phyloP scores from a whole-genome alignment of 2,329 filamentous ascomycete genomes.

The Simplicillium sp. region DNA sequence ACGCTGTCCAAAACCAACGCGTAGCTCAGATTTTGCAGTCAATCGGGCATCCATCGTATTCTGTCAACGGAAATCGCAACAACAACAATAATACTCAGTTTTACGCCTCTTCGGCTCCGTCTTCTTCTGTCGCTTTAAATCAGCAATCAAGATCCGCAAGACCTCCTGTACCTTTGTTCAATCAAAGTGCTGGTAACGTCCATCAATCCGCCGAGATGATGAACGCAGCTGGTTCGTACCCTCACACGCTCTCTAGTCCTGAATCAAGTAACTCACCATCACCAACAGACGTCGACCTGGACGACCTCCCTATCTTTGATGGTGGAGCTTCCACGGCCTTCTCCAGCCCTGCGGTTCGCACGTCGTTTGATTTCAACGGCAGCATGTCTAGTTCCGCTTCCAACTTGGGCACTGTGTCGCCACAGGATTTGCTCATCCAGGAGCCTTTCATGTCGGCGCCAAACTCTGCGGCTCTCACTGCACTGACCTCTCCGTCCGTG shows the following conservation, averaged over 20 bases:
- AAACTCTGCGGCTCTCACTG: constrained; percentile 72
- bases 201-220: constrained; percentile 35
- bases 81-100: constrained; percentile 46
- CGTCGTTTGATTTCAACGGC: constrained; percentile 39
- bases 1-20: constrained; percentile 45
- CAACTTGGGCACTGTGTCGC: constrained; percentile 67
- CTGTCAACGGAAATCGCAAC: constrained; percentile 49
- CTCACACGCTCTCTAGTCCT: no score
- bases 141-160: constrained; percentile 42
- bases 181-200: constrained; percentile 46
- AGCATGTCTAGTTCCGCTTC: constrained; percentile 38
- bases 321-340: constrained; percentile 40
- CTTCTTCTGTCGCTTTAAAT: constrained; percentile 48
- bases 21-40: constrained; percentile 50
- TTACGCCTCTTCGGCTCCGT: constrained; percentile 58
- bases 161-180: constrained; percentile 65
- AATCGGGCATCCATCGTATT: constrained; percentile 44
- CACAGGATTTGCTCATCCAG: constrained; percentile 67
- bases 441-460: constrained; percentile 66
- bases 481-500: constrained; percentile 75
- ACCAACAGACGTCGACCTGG: constrained; percentile 45
- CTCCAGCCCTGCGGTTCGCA: constrained; percentile 42
- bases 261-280: constrained; percentile 19
- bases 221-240: constrained; percentile 22
- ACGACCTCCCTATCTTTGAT: constrained; percentile 49